Percentiles rank a stretch among this genome's conserved stretches.
These are phyloP conservation scores for Zymoseptoria pseudotritici DNA, from an alignment of 2,329 filamentous ascomycete genomes.

Conservation along the genomic window DNA sequence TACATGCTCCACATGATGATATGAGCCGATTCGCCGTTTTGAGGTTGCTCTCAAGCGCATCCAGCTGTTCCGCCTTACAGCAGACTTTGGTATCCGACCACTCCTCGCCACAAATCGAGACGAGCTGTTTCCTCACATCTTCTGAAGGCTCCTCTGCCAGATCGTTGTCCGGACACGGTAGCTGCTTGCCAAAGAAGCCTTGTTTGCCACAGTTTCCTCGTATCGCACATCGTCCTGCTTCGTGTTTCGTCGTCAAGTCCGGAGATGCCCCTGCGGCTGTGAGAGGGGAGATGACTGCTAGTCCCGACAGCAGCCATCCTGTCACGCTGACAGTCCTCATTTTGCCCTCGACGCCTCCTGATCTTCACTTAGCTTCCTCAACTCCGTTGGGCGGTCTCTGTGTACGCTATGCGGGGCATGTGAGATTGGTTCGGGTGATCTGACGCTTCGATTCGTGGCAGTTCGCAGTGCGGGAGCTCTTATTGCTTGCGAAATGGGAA, in stretches of 20 bases:
- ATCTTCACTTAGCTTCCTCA: neutral
- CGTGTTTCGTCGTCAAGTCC: constrained; percentile 47
- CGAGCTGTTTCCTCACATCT: constrained; percentile 66
- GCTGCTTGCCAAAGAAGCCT: constrained; percentile 77
- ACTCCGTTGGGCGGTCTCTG: neutral
- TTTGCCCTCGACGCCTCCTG: neutral
- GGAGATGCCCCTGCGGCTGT: constrained; percentile 4
- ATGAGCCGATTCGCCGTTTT: constrained; percentile 83
- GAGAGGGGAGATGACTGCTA: neutral
- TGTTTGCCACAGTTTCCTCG: constrained; percentile 87
- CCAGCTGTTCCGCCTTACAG: constrained; percentile 74
- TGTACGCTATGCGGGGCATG: neutral
- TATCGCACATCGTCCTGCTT: constrained; percentile 81
- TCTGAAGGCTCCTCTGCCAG: constrained; percentile 66
- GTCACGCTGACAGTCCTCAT: constrained; percentile 3
- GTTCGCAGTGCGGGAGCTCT: neutral
- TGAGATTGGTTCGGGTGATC: neutral
- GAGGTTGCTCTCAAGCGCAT: constrained; percentile 73
- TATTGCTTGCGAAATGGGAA: neutral
- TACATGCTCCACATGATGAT: constrained; percentile 90
- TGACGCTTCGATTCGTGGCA: neutral
- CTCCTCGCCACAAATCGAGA: constrained; percentile 77
- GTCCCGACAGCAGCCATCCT: neutral
- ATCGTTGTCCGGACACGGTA: constrained; percentile 90
- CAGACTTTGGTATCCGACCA: constrained; percentile 82